phyloP scores from a whole-genome alignment of 805 yeast genomes.

The Candida ortonii region DNA sequence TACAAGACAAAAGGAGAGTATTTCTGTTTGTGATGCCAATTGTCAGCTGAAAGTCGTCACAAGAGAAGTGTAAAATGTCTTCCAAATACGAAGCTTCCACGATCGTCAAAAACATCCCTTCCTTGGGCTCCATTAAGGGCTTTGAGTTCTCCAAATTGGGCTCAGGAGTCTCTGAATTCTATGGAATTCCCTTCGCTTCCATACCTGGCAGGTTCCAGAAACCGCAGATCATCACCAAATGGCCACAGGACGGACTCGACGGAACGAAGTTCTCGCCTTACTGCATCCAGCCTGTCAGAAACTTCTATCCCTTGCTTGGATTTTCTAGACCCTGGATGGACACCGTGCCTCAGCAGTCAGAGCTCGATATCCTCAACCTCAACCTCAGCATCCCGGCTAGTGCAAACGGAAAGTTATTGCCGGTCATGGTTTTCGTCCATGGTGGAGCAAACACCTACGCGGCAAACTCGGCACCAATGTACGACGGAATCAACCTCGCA shows the following conservation, averaged over 20 bases:
- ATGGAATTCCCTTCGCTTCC: conserved; percentile 8
- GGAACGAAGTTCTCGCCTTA: conserved; percentile 7
- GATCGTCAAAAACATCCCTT: not conserved
- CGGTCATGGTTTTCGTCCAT: conserved; percentile 21
- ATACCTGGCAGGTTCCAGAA: conserved; percentile 10
- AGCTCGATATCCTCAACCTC: conserved; percentile 7
- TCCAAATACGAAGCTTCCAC: no score
- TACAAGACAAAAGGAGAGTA: no score
- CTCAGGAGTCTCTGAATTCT: conserved; percentile 3
- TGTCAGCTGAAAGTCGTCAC: no score
- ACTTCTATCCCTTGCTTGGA: conserved; percentile 6
- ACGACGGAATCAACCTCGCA: conserved; percentile 10
- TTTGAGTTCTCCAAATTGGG: conserved; percentile 1
- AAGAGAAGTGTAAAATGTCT: no score
- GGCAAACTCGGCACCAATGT: conserved; percentile 6
- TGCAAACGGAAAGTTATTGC: conserved; percentile 7
- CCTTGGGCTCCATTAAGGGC: conserved; percentile 5
- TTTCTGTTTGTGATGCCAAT: no score
- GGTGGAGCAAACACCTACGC: conserved; percentile 20
- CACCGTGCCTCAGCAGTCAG: conserved; percentile 4
- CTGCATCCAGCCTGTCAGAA: conserved; percentile 8
- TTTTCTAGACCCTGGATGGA: conserved; percentile 10
- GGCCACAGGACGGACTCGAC: conserved; percentile 5
- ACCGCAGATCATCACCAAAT: conserved; percentile 4
- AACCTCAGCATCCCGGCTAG: conserved; percentile 9